phyloP scores from a whole-genome alignment of 345 rosid genomes.

The Heritiera fomes region DNA sequence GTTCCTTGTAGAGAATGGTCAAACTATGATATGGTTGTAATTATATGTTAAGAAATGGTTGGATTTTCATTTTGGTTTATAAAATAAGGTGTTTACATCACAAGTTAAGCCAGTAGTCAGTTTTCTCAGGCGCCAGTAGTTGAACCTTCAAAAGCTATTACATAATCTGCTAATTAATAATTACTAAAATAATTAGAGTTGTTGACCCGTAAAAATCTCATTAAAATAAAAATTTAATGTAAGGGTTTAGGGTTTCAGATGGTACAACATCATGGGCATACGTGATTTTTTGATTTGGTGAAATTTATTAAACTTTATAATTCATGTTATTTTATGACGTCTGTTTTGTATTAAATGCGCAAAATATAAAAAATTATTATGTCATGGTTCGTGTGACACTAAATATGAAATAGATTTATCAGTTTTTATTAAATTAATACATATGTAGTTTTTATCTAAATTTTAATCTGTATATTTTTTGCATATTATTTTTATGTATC shows the following conservation, averaged over 20 bases:
- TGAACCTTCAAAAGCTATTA: neutral
- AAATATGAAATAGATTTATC: no score
- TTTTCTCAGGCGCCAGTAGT: constrained; percentile 6
- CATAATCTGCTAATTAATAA: neutral
- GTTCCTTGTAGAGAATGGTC: neutral
- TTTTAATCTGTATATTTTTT: no score
- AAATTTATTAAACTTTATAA: no score
- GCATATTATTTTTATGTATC: no score
- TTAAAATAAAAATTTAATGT: neutral
- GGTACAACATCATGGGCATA: neutral
- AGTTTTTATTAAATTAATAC: no score
- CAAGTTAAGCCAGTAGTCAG: neutral
- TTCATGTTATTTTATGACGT: no score
- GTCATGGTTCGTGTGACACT: no score
- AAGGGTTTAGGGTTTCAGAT: neutral
- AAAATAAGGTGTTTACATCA: neutral
- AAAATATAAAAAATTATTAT: no score
- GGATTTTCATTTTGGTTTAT: neutral
- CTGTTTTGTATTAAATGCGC: no score
- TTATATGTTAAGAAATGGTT: neutral
- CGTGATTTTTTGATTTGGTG: neutral
- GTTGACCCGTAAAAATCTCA: neutral
- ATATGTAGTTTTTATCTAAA: no score
- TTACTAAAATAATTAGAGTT: neutral
- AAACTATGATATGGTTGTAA: neutral